phyloP scores from a whole-genome alignment of 202 grass and related monocot genomes.

The Musa balbisiana region DNA sequence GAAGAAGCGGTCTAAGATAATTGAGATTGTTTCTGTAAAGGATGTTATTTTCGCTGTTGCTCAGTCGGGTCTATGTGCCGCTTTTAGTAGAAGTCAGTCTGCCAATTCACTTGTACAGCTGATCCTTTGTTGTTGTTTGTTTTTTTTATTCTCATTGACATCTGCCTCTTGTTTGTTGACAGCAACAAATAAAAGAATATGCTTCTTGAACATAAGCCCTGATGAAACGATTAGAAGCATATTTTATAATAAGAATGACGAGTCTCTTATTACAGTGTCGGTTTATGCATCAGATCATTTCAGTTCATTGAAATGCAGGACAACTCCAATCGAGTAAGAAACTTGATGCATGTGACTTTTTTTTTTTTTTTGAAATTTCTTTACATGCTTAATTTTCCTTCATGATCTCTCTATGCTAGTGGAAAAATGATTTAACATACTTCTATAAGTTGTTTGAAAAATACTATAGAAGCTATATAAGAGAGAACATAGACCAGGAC shows the following conservation, averaged over 20 bases:
- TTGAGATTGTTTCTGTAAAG: conserved; percentile 19
- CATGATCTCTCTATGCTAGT: not conserved
- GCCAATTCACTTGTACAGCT: not conserved
- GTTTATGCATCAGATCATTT: conserved; percentile 8
- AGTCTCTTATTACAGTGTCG: not conserved
- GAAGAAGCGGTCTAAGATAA: conserved; percentile 5
- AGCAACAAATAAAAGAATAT: conserved; percentile 15
- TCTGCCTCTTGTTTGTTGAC: not conserved
- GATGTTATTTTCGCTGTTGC: conserved; percentile 22
- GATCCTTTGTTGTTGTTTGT: not conserved
- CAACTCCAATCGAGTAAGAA: not conserved
- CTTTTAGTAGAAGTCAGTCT: conserved; percentile 20
- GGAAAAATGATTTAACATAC: not conserved
- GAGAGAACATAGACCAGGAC: no score
- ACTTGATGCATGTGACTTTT: not conserved
- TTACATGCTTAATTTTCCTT: not conserved
- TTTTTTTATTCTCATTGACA: not conserved
- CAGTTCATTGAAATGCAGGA: conserved; percentile 8
- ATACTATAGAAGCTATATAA: not conserved
- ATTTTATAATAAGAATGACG: not conserved
- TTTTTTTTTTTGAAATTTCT: not conserved
- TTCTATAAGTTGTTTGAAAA: no score
- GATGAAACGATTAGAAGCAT: conserved; percentile 5
- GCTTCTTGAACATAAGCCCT: conserved; percentile 3
- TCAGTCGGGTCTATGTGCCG: conserved; percentile 6